Base-by-base conservation (phyloP, 2,329 filamentous ascomycete species). In the Alternaria tenuissima region DNA sequence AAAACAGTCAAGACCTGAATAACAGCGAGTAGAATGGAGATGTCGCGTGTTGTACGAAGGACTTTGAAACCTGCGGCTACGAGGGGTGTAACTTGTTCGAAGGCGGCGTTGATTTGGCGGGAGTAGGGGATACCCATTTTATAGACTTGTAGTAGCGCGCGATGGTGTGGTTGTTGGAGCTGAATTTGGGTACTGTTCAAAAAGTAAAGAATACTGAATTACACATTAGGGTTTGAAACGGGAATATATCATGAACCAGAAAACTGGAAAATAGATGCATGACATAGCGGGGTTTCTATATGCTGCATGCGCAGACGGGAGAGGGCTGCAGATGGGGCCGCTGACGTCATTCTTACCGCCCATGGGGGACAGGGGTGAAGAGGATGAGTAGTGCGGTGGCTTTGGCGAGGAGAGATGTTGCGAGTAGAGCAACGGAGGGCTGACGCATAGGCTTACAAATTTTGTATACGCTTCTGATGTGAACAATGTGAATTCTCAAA, bases 61-160 rank as follows among this genome's bases (percentile, higher is more conserved):
- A 85, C 81, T 63, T 83, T 74, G 74, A 81, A 85, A 24, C 81
- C 82, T 0, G 79, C 80, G 1, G 80, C 81, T 3, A 85, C 83
- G 5, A 86, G 80, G 0, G 84, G 83, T 0, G 82, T 84, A 28
- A 86, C 83, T 74, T 85, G 81, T 60, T 83, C 80, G 70, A 85
- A 84, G 38, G 83, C 83, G 3, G 80, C 75, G 66, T 84, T 81
- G 65, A 85, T 85, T 62, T 85, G 78, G 66, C 80, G 81, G 14
- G 81, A 84, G 73, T 84, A 85, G 1, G 83, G 84, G 52, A 85
- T 81, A 12, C 83, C 83, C 83, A 85, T 85, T 43, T 57, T 22
- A 8, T 20, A 12, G 20, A 18, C n/a, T 11, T 14, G 6, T 34
- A 7, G 18, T 18, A 8, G 5, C 28, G 46, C 30, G 28, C 18